Evolutionary conservation across 306 rosid genomes (phyloP).

Genomic region (Pueraria montana): DNA sequence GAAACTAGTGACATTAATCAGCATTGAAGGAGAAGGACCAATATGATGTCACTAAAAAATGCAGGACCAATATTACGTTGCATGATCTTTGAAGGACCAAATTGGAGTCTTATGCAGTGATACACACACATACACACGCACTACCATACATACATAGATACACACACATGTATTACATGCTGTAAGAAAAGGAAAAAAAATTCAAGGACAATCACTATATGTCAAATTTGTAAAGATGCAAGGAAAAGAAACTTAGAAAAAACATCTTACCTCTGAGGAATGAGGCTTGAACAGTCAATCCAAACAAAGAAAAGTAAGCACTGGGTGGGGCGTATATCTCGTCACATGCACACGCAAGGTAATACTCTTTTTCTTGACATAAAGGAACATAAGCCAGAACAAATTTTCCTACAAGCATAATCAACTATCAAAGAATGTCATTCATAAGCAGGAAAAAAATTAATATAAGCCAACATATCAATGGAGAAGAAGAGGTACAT

Average conservation of each 20-base stretch:
- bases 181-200: constrained; percentile 17
- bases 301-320: constrained; percentile 89
- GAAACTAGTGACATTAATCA: constrained; percentile 14
- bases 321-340: constrained; percentile 95
- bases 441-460: constrained; percentile 33
- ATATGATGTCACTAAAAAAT: neutral
- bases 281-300: constrained; percentile 90
- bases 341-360: constrained; percentile 93
- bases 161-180: neutral
- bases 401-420: constrained; percentile 75
- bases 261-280: constrained; percentile 76
- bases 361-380: constrained; percentile 91
- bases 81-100: neutral
- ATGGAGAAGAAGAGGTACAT: constrained; percentile 24
- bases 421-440: constrained; percentile 48
- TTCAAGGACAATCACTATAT: neutral
- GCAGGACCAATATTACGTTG: neutral
- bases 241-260: constrained; percentile 33
- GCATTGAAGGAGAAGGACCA: neutral
- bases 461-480: constrained; percentile 12
- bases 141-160: neutral
- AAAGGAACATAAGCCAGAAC: constrained; percentile 81
- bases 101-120: neutral
- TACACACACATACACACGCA: neutral
- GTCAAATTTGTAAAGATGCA: constrained; percentile 18